Evolutionary conservation across 164 flowering plant species (phyloP), one percentile per base, ranked within the genome.

Genomic region (Liriodendron chinense): DNA sequence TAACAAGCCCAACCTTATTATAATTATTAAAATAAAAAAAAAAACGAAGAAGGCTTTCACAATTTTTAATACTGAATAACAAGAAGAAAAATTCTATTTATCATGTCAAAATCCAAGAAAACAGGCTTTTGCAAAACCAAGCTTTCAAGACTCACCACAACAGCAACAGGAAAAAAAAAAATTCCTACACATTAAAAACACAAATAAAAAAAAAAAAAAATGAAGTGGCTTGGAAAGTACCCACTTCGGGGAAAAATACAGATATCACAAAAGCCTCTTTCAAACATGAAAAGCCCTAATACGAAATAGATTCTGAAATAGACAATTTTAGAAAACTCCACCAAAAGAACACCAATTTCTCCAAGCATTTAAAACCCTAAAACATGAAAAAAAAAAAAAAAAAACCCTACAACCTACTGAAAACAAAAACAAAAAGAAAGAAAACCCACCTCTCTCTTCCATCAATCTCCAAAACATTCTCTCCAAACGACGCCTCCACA

Each of bases 401-500:
- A 53, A 53, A 63, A 63, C 65, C n/a, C 65, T 9, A 23, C 9
- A 21, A 47, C 72, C 72, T 21, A 53, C 56, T 2, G 18, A 72
- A 56, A 59, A 62, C 12, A 18, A 0, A 23, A 28, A 71, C 47
- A 0, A 76, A 67, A 75, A 7, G 9, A 70, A 74, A 2, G 28
- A 66, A 73, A 72, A 72, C 80, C 74, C 85, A 93, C 97, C 97
- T 90, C 7, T 84, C 95, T 75, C 88, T 84, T 47, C 74, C 82
- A 65, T 91, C 92, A 49, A 78, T 78, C 34, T 89, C 96, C 79
- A 85, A 75, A 81, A 79, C 69, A 66, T 93, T 92, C 70, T 91
- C 96, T 26, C 91, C 96, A 76, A 82, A 88, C 20, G 87, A 88
- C 23, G 82, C 89, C 77, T 88, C 97, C 50, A 76, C 47, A 22